Conservation (phyloP, 441 rosid species). For the Erodium texanum region DNA sequence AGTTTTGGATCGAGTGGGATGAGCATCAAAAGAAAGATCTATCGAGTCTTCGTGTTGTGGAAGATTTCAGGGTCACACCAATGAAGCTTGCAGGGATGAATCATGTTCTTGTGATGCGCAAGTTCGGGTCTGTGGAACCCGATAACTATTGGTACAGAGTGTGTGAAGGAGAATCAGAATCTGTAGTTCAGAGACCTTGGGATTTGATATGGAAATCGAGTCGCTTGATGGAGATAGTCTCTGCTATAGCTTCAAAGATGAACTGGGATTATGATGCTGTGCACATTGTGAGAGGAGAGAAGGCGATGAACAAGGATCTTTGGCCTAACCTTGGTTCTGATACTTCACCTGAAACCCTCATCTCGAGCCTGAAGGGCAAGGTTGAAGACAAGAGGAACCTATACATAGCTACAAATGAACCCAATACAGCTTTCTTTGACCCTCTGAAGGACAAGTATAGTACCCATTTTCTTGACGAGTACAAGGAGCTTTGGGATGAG, state of each 20-base stretch:
- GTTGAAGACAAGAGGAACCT: slow-evolving; percentile 70
- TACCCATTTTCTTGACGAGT: slow-evolving; percentile 86
- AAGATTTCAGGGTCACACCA: slow-evolving; percentile 57
- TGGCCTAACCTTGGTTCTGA: slow-evolving; percentile 87
- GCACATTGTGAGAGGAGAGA: slow-evolving; percentile 92
- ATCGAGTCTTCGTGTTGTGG: slow-evolving; percentile 55
- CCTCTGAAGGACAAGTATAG: slow-evolving; percentile 73
- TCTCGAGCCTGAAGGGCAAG: slow-evolving; percentile 45
- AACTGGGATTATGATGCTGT: slow-evolving; percentile 95
- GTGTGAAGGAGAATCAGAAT: slow-evolving; percentile 82
- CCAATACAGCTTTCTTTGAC: slow-evolving; percentile 78
- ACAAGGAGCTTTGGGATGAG: slow-evolving; percentile 68
- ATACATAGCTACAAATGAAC: slow-evolving; percentile 81
- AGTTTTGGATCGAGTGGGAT: slow-evolving; percentile 69
- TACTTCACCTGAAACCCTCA: slow-evolving; percentile 75
- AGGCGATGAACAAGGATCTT: slow-evolving; percentile 63
- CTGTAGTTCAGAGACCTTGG: slow-evolving; percentile 80
- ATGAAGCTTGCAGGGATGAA: slow-evolving; percentile 65
- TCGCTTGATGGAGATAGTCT: slow-evolving; percentile 85
- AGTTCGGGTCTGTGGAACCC: slow-evolving; percentile 79
- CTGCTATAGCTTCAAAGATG: slow-evolving; percentile 77
- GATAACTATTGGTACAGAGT: slow-evolving; percentile 95
- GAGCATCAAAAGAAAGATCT: slow-evolving; percentile 54
- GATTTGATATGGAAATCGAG: slow-evolving; percentile 84
- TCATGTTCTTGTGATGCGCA: slow-evolving; percentile 73